phyloP scores from a whole-genome alignment of 1,139 yeast genomes.

The Protomyces inundatus region DNA sequence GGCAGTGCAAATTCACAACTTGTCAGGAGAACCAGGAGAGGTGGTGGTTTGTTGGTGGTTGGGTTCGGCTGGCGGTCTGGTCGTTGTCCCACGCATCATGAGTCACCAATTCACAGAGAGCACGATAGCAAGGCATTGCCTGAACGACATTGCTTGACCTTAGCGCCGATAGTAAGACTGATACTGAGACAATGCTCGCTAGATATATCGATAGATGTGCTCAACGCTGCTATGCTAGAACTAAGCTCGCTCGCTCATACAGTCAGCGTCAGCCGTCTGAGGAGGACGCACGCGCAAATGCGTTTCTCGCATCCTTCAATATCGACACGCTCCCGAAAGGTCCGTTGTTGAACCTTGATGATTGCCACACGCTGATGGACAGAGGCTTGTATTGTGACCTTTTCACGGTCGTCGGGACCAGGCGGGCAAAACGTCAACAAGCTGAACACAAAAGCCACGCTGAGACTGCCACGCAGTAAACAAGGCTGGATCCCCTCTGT shows the following conservation, averaged over 20 bases:
- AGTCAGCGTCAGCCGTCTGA: neutral
- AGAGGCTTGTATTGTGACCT: slow-evolving; percentile 5
- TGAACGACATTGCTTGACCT: no score
- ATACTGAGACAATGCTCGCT: no score
- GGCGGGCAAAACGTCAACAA: slow-evolving; percentile 28
- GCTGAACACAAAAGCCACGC: slow-evolving; percentile 24
- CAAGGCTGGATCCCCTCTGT: slow-evolving; percentile 14
- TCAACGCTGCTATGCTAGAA: neutral
- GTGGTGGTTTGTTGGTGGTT: no score
- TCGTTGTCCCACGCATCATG: no score
- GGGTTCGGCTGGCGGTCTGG: no score
- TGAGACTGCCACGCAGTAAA: slow-evolving; percentile 9
- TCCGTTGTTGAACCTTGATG: neutral
- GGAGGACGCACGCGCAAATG: neutral
- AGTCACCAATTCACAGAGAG: no score
- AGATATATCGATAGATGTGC: no score
- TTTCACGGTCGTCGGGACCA: slow-evolving; percentile 20
- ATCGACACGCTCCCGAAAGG: slow-evolving; percentile 6
- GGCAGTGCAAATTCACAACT: no score
- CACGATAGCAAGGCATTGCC: no score
- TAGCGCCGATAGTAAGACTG: no score
- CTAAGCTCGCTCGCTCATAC: neutral
- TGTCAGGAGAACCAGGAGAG: no score
- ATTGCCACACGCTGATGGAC: neutral
- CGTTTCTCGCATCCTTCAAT: slow-evolving; percentile 3